Evolutionary conservation across 148 eudicot genomes (phyloP).

Genomic region (Rheum nobile): DNA sequence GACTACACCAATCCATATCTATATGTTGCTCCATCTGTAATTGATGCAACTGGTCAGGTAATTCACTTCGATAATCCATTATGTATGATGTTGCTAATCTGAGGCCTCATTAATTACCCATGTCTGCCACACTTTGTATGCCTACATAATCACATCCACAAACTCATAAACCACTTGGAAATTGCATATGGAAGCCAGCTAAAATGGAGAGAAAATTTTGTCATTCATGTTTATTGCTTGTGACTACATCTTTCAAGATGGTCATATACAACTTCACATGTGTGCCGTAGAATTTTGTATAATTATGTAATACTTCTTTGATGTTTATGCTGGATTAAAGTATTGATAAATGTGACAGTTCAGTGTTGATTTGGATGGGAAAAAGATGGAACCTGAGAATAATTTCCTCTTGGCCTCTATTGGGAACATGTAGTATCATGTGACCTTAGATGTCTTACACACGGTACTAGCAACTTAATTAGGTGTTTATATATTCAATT

Average conservation of each 20-base stretch:
- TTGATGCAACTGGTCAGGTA: slow-evolving; percentile 94
- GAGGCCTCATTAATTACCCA: neutral
- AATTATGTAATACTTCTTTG: neutral
- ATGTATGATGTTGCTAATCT: neutral
- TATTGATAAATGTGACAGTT: slow-evolving; percentile 25
- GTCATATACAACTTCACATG: neutral
- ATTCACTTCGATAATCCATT: too few relatives aligned
- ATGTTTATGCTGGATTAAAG: neutral
- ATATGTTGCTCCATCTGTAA: slow-evolving; percentile 91
- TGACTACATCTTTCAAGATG: neutral
- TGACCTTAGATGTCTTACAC: slow-evolving; percentile 78
- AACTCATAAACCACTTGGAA: neutral
- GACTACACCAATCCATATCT: slow-evolving; percentile 91
- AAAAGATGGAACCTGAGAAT: slow-evolving; percentile 80
- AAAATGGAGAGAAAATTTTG: neutral
- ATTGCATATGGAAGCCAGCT: neutral
- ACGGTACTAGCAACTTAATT: slow-evolving; percentile 35
- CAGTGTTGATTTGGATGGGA: slow-evolving; percentile 67
- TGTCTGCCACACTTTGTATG: neutral
- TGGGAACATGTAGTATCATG: slow-evolving; percentile 94
- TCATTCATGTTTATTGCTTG: neutral
- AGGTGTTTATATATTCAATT: too few relatives aligned
- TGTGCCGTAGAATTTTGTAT: neutral
- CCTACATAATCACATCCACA: neutral
- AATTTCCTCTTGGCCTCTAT: slow-evolving; percentile 92